Percentiles rank a stretch among this genome's conserved stretches.
Evolutionary conservation across 1,139 yeast species (phyloP).

Genomic region (Zygosaccharomyces pseudobailii): DNA sequence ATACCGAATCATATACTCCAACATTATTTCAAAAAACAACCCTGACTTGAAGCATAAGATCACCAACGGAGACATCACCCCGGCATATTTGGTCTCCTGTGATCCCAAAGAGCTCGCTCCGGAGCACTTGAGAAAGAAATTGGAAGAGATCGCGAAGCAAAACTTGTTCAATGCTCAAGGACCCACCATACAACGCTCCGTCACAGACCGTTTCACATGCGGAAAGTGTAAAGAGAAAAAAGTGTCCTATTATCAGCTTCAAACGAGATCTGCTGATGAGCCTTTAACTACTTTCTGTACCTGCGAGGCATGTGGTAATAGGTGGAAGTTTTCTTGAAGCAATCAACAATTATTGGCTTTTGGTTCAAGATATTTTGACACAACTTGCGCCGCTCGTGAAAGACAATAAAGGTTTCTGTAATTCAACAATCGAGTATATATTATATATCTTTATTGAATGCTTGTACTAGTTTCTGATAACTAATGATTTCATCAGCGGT

Average conservation of each 20-base stretch:
- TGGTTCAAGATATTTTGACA: not conserved
- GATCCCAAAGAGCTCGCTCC: slow-evolving; percentile 93
- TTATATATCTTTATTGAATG: not conserved
- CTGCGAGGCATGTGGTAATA: slow-evolving; percentile 93
- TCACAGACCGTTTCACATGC: slow-evolving; percentile 93
- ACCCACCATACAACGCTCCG: slow-evolving; percentile 94
- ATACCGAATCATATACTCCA: slow-evolving; percentile 76
- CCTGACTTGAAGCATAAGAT: slow-evolving; percentile 75
- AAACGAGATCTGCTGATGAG: slow-evolving; percentile 97
- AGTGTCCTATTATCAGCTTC: slow-evolving; percentile 96
- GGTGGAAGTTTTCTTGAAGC: slow-evolving; percentile 83
- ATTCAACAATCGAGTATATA: not conserved
- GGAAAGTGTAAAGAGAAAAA: slow-evolving; percentile 97
- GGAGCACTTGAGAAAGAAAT: slow-evolving; percentile 75
- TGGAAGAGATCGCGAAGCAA: slow-evolving; percentile 79
- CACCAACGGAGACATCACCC: slow-evolving; percentile 57
- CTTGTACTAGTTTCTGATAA: not conserved
- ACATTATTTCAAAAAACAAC: slow-evolving; percentile 82
- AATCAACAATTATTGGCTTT: slow-evolving; percentile 1
- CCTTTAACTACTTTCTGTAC: slow-evolving; percentile 97
- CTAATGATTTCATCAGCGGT: not conserved
- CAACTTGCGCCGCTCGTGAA: not conserved
- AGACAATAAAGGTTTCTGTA: not conserved
- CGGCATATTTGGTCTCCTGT: slow-evolving; percentile 70
- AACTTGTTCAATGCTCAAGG: slow-evolving; percentile 96